Conservation (phyloP, 345 rosid species). For the Dipteronia sinensis region DNA sequence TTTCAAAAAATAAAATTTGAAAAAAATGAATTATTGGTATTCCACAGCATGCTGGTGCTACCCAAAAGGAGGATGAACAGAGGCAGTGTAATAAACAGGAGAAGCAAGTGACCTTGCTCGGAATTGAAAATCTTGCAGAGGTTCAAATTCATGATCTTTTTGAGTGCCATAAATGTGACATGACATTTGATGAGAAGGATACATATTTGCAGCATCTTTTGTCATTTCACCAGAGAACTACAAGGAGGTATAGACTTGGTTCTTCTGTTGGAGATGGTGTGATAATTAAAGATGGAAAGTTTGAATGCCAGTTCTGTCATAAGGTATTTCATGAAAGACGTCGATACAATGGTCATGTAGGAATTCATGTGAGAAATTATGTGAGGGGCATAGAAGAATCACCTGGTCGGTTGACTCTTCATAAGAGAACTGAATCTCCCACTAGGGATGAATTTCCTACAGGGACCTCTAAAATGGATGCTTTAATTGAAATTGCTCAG, state of each 20-base stretch:
- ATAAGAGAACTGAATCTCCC: slow-evolving; percentile 36
- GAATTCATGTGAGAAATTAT: slow-evolving; percentile 71
- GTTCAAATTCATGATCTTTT: slow-evolving; percentile 62
- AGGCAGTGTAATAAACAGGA: slow-evolving; percentile 28
- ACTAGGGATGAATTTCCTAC: slow-evolving; percentile 40
- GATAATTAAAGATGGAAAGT: slow-evolving; percentile 72
- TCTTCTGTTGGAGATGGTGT: slow-evolving; percentile 81
- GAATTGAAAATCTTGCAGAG: slow-evolving; percentile 55
- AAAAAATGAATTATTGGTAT: slow-evolving; percentile 15
- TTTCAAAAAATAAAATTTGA: no score
- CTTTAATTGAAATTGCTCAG: slow-evolving; percentile 83
- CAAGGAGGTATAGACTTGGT: slow-evolving; percentile 65
- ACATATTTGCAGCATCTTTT: slow-evolving; percentile 69
- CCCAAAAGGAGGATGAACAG: slow-evolving; percentile 36
- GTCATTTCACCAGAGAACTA: slow-evolving; percentile 65
- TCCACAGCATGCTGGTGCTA: slow-evolving; percentile 38
- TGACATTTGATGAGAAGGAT: slow-evolving; percentile 66
- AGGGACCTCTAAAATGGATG: slow-evolving; percentile 79
- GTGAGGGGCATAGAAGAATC: slow-evolving; percentile 64
- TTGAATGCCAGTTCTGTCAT: slow-evolving; percentile 82
- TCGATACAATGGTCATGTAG: slow-evolving; percentile 70
- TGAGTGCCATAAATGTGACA: slow-evolving; percentile 69
- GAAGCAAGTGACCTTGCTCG: slow-evolving; percentile 39
- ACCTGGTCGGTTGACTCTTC: slow-evolving; percentile 39
- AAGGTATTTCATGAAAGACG: slow-evolving; percentile 75